Evolutionary conservation across 2,329 filamentous ascomycete genomes (phyloP).

Genomic region (Penicillium sp.): DNA sequence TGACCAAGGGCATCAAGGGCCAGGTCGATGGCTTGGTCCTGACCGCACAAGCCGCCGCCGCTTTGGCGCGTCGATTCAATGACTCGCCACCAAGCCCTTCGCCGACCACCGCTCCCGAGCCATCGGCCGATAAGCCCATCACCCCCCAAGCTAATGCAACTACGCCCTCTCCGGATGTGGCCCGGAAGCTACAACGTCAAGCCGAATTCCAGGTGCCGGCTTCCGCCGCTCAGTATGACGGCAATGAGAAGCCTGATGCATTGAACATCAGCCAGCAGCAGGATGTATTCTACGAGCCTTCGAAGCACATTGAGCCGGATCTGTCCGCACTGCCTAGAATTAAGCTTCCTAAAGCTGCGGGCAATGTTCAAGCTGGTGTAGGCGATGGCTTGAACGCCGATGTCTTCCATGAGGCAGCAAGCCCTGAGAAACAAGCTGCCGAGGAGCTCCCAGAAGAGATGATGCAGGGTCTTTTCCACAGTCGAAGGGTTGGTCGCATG

Average conservation of each 20-base stretch:
- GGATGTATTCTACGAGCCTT: constrained; percentile 57
- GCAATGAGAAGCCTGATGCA: constrained; percentile 24
- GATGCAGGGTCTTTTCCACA: constrained; percentile 62
- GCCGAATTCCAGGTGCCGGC: constrained; percentile 55
- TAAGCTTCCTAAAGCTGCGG: constrained; percentile 55
- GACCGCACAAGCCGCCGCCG: constrained; percentile 60
- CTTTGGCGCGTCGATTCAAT: constrained; percentile 58
- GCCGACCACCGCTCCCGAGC: constrained; percentile 25
- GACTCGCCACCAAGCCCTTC: constrained; percentile 39
- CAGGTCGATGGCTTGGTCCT: constrained; percentile 62
- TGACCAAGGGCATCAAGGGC: constrained; percentile 61
- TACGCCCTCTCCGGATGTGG: constrained; percentile 41
- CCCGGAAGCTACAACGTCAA: constrained; percentile 48
- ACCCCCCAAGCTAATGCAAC: constrained; percentile 12
- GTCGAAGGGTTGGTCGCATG: constrained; percentile 56
- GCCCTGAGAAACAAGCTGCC: constrained; percentile 22
- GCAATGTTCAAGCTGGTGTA: constrained; percentile 45
- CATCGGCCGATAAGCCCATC: constrained; percentile 27
- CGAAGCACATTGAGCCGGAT: constrained; percentile 46
- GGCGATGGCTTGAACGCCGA: constrained; percentile 53
- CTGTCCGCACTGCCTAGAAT: constrained; percentile 54
- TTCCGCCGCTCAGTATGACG: constrained; percentile 44
- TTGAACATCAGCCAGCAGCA: constrained; percentile 53
- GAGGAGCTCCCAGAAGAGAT: constrained; percentile 56
- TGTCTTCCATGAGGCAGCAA: constrained; percentile 48